Evolutionary conservation across 192 early-diverging fungal genomes (phyloP).

Genomic region (Gonapodya prolifera): DNA sequence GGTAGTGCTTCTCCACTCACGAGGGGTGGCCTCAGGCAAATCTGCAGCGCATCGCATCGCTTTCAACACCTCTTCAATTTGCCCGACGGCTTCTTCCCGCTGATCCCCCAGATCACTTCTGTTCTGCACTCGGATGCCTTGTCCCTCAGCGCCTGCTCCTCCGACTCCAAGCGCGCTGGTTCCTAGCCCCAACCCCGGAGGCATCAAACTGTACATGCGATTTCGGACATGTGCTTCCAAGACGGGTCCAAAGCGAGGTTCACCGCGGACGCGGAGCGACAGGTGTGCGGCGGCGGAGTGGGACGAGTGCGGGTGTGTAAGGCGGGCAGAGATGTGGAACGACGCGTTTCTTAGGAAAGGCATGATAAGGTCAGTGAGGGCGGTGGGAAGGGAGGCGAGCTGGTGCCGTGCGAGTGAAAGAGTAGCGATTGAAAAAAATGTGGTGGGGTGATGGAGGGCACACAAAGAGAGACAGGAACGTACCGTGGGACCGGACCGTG

Average conservation of each 20-base stretch:
- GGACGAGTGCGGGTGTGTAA: background rate
- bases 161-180: background rate
- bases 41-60: background rate
- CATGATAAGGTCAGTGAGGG: background rate
- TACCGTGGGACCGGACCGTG: background rate
- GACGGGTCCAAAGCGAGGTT: background rate
- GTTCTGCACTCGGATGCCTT: no score
- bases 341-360: background rate
- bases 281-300: background rate
- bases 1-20: background rate
- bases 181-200: background rate
- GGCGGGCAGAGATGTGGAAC: background rate
- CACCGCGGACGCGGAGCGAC: background rate
- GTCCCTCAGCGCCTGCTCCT: no score
- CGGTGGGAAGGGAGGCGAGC: background rate
- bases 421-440: no score
- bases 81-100: background rate
- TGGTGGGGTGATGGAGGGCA: background rate
- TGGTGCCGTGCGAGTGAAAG: background rate
- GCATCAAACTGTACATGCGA: background rate
- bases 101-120: no score
- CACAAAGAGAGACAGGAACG: background rate
- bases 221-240: background rate
- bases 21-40: background rate
- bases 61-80: background rate